A percentile compares a stretch with the other conserved stretches of the same genome.
Conservation (phyloP, 352 stramenopile genomes). For the Pythium dissotocum region DNA sequence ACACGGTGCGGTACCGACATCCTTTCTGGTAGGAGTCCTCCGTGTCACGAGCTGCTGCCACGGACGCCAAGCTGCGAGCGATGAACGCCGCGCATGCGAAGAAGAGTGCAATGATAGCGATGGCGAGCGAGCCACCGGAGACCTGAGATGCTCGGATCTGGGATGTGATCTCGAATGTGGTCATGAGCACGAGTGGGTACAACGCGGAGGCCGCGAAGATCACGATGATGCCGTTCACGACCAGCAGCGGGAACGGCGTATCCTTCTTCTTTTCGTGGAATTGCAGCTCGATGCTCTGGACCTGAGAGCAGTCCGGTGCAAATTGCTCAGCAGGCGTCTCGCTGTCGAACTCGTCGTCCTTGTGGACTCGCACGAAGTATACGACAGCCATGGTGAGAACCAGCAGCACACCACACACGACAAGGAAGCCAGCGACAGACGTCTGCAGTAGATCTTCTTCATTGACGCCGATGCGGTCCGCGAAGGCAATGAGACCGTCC, state of each 20-base stretch:
- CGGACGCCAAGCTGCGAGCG: background rate
- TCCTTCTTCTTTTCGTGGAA: background rate
- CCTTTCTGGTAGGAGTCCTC: slow-evolving; percentile 7
- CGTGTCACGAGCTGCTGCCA: background rate
- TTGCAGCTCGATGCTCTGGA: background rate
- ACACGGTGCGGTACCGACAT: slow-evolving; percentile 19
- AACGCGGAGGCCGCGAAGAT: slow-evolving; percentile 18
- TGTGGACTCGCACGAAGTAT: slow-evolving; percentile 13
- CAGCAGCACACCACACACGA: slow-evolving; percentile 7
- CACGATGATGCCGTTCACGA: slow-evolving; percentile 4
- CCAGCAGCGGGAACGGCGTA: slow-evolving; percentile 7
- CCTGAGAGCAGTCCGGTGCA: background rate
- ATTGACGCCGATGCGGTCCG: slow-evolving; percentile 24
- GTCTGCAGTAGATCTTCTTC: slow-evolving; percentile 12
- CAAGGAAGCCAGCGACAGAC: slow-evolving; percentile 10
- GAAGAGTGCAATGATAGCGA: slow-evolving; percentile 4
- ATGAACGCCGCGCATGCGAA: slow-evolving; percentile 14
- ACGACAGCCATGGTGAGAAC: background rate
- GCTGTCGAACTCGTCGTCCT: slow-evolving; percentile 10
- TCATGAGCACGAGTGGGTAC: slow-evolving; percentile 25
- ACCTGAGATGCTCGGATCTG: slow-evolving; percentile 8
- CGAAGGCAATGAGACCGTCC: slow-evolving; percentile 19
- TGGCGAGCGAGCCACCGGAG: background rate
- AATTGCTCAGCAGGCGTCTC: background rate
- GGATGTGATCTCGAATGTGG: slow-evolving; percentile 25